Percentiles rank a stretch among this genome's conserved stretches.
Evolutionary conservation across 768 basidiomycete genomes (phyloP).

Genomic region (Kondoa subrosea): DNA sequence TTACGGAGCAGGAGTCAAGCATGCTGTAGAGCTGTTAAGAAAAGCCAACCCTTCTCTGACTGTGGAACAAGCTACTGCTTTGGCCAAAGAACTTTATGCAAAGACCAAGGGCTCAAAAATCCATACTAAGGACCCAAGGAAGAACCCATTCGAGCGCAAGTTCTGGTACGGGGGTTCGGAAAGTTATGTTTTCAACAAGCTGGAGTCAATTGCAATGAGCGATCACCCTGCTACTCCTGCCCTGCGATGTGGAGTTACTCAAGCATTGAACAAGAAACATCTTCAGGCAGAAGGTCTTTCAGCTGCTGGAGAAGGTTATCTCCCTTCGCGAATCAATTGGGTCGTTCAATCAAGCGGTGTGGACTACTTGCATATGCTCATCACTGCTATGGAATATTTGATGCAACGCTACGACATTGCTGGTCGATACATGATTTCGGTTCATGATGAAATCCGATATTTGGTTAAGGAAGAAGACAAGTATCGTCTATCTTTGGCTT

Average conservation of each 20-base stretch:
- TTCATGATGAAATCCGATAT: constrained; percentile 92
- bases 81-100: constrained; percentile 70
- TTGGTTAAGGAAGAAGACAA: constrained; percentile 73
- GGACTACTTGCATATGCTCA: constrained; percentile 90
- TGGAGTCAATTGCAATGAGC: constrained; percentile 82
- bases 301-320: constrained; percentile 54
- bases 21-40: constrained; percentile 69
- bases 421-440: constrained; percentile 86
- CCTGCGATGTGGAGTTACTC: constrained; percentile 80
- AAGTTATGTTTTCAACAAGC: constrained; percentile 90
- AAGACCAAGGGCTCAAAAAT: constrained; percentile 60
- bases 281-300: constrained; percentile 42
- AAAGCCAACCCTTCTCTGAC: constrained; percentile 69
- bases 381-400: constrained; percentile 85
- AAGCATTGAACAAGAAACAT: constrained; percentile 77
- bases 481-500: constrained; percentile 74
- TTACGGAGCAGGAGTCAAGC: constrained; percentile 93
- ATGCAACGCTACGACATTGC: constrained; percentile 55
- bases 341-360: constrained; percentile 97
- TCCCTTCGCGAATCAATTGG: constrained; percentile 97
- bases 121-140: constrained; percentile 25
- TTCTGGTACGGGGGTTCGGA: constrained; percentile 97
- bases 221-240: constrained; percentile 79
- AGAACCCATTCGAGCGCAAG: constrained; percentile 32
- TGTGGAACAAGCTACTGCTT: constrained; percentile 55